Evolutionary conservation across 345 rosid species (phyloP).

Genomic region (Moricandia moricandioides): DNA sequence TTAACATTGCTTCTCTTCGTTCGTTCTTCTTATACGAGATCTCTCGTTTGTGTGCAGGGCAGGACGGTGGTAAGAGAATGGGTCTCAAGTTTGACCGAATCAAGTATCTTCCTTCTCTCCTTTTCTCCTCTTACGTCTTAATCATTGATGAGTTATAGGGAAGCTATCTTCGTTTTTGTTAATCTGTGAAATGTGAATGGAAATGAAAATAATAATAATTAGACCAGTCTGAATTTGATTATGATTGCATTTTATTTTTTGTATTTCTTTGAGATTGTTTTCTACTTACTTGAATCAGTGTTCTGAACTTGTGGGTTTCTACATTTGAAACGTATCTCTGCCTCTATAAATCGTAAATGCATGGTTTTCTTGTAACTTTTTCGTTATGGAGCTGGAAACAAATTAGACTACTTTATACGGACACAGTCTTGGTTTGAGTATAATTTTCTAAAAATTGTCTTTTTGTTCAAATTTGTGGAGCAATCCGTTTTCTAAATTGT

Average conservation of each 20-base stretch:
- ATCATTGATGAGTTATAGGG: neutral
- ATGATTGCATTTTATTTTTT: neutral
- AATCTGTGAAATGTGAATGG: neutral
- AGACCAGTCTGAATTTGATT: neutral
- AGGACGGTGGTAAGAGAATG: conserved; percentile 93
- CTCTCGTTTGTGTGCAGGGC: conserved; percentile 48
- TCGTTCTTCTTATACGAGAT: neutral
- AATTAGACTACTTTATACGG: neutral
- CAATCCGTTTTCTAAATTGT: neutral
- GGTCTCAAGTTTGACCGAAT: conserved; percentile 86
- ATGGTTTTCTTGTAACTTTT: neutral
- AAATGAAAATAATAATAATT: too few species aligned
- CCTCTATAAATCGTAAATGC: neutral
- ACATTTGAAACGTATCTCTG: too few species aligned
- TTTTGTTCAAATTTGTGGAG: neutral
- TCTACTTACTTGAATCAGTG: neutral
- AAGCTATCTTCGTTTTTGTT: neutral
- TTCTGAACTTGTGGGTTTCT: too few species aligned
- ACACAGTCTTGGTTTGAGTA: neutral
- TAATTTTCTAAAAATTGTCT: neutral
- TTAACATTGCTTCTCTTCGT: too few species aligned
- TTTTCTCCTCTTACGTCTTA: neutral
- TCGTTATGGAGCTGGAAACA: neutral
- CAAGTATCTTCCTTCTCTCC: conserved; percentile 50
- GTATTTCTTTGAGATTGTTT: neutral